Evolutionary conservation across 2,329 filamentous ascomycete species (phyloP), one percentile per base, ranked within the genome.

Genomic region (Epichloe glyceriae): DNA sequence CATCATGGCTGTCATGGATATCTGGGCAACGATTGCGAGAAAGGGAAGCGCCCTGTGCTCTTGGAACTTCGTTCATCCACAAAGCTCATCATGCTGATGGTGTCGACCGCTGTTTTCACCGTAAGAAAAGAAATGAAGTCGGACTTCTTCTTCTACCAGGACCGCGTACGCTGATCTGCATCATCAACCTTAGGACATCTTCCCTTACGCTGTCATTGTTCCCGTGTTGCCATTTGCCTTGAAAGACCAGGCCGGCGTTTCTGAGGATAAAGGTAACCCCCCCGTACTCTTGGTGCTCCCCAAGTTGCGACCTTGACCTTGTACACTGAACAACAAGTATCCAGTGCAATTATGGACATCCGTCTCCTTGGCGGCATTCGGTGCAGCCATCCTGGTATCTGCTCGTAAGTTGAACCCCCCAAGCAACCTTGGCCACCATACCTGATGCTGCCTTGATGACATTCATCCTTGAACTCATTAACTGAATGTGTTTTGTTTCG

Each of bases 341-440:
- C 12, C 20, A 59, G 62, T 66, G 41, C 64, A 67, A 51, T 61
- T 64, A 42, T 67, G 64, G 64, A 58, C 65, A n/a, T 66, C 64
- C 8, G 58, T 67, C 50, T 64, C 64, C 26, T 56, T 67, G 47
- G 63, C 64, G 5, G 60, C 65, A 12, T 67, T 60, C 52, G 64
- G 62, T 19, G 61, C 58, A 26, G 59, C 64, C 17, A 56, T 66
- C 8, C 51, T 67, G 17, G 52, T 54, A 15, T 56, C 61, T 10
- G 64, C 64, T 22, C 64, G 64, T 67, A 58, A 26, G 62, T 57
- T 22, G 34, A 19, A 15, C 2, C 15, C 15, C 15, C 15, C 3
- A 15, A 30, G 22, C 3, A 14, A 33, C 2, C 15, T 7, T 22
- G 7, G 47, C 37, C 12, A 37, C 26, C 3, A 3, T 3, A 39